Evolutionary conservation across 1,284 basidiomycete genomes (phyloP).

Genomic region (Malassezia cuniculi): DNA sequence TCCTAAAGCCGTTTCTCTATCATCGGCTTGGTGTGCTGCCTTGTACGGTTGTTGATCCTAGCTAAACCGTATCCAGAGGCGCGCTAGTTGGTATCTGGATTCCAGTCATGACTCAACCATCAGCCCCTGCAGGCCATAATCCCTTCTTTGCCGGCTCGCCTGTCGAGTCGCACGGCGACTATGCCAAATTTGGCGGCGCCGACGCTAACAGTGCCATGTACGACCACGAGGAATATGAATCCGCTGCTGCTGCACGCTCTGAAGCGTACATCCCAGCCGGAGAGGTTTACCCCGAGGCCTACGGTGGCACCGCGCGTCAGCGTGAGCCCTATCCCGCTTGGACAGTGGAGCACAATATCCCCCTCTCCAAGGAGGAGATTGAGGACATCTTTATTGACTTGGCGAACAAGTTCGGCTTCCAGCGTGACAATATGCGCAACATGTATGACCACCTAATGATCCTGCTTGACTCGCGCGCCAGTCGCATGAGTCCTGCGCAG

Average conservation of each 20-base stretch:
- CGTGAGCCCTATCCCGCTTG: conserved; percentile 79
- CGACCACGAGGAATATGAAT: conserved; percentile 5
- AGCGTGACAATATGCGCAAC: conserved; percentile 59
- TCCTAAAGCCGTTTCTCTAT: too few species aligned
- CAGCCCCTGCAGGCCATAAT: too few species aligned
- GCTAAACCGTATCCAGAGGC: too few species aligned
- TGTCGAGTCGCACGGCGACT: too few species aligned
- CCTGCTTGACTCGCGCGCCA: conserved; percentile 58
- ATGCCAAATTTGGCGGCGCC: too few species aligned
- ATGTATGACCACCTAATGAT: conserved; percentile 97
- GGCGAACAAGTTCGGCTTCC: conserved; percentile 98
- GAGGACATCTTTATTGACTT: conserved; percentile 97
- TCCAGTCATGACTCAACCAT: too few species aligned
- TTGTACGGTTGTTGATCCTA: too few species aligned
- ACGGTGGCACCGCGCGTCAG: conserved; percentile 32
- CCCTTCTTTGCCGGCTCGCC: conserved; percentile 1
- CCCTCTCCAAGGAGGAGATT: conserved; percentile 94
- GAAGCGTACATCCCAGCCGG: too few species aligned
- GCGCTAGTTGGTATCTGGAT: too few species aligned
- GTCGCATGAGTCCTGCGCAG: conserved; percentile 87
- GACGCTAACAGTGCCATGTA: neutral
- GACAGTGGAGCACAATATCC: conserved; percentile 79
- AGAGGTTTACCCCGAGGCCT: conserved; percentile 22
- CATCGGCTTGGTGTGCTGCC: too few species aligned
- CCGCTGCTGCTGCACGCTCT: conserved; percentile 9